These are phyloP conservation scores for Claviceps spartinae DNA, from an alignment of 2,329 filamentous ascomycete genomes.

Conservation along the genomic window DNA sequence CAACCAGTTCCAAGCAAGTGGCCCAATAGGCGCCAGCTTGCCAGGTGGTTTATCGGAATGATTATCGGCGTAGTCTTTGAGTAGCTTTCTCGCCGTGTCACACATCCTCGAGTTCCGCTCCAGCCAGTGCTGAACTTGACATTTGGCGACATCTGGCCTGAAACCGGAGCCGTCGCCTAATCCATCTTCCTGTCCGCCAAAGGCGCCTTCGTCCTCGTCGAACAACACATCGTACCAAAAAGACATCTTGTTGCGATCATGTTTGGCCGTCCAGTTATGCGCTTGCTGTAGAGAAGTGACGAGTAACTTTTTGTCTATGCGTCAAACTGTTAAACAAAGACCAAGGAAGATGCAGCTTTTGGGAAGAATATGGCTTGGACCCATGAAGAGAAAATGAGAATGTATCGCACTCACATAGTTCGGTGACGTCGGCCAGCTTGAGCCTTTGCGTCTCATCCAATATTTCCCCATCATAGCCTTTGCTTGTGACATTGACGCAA, in stretches of 20 bases:
- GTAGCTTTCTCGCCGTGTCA: conserved; percentile 37
- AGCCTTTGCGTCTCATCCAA: conserved; percentile 42
- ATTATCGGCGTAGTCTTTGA: conserved; percentile 40
- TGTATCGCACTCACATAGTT: conserved; percentile 37
- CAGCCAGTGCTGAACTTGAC: conserved; percentile 49
- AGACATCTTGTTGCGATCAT: conserved; percentile 56
- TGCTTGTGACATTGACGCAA: conserved; percentile 53
- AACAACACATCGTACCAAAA: conserved; percentile 56
- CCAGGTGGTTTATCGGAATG: conserved; percentile 36
- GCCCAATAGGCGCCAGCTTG: conserved; percentile 34
- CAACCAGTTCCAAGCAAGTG: conserved; percentile 43
- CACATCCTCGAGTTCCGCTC: conserved; percentile 47
- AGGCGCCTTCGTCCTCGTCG: conserved; percentile 39
- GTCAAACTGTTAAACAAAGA: conserved; percentile 1
- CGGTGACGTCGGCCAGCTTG: conserved; percentile 49
- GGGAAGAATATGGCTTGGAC: background rate
- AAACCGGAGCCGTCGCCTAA: conserved; percentile 40
- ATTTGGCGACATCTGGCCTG: conserved; percentile 41
- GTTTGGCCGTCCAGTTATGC: conserved; percentile 56
- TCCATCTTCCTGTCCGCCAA: conserved; percentile 35
- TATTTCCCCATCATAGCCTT: conserved; percentile 52
- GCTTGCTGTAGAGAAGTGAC: conserved; percentile 53
- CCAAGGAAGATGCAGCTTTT: conserved; percentile 3
- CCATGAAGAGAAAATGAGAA: background rate
- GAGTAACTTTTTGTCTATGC: conserved; percentile 49